Base-by-base conservation (phyloP, 2,329 filamentous ascomycete species). In the Cercospora janseana region DNA sequence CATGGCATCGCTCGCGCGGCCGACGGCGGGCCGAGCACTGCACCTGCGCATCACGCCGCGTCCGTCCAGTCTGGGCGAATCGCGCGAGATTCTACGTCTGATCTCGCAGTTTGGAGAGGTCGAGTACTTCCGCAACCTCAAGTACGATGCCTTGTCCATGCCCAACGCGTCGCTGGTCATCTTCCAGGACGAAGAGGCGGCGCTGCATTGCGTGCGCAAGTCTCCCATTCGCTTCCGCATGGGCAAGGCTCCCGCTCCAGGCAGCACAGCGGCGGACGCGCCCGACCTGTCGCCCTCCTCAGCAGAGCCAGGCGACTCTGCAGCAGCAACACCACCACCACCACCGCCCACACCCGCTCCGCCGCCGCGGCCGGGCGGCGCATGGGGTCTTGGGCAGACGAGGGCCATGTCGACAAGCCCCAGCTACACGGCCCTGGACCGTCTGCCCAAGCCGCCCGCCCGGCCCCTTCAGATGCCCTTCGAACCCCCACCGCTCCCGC, bases 91-190 rank as follows among this genome's bases (percentile, higher is more conserved):
- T 31, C 63, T 76, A 32, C 69, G 71, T 28, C 62, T 78, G 45
- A 62, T 78, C 46, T 71, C 75, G 54, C 67, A 69, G 45, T 78
- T 75, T 55, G 76, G 76, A 29, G 72, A 76, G 43, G 66, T 79
- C 35, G 70, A 70, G 55, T 70, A 71, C 56, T 79, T 70, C 65
- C 71, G 71, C 56, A 69, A 69, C 56, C 66, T 78, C 32, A 69
- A 75, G 67, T 74, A 76, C 59, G 74, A 78, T 48, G 66, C 69
- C 43, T 60, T 72, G 31, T 44, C 61, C 2, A 67, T 63, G 5
- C 70, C 70, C 35, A 74, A 75, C 50, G 61, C 70, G 6, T 68
- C 69, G 6, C 58, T 78, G 4, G 74, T 72, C 56, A 74, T 78
- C 47, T 78, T 71, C 63, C 66, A 69, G 46, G 65, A 71, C 28